Base-by-base conservation (phyloP, 2,329 filamentous ascomycete genomes). In the Lasiodiplodia sp. region DNA sequence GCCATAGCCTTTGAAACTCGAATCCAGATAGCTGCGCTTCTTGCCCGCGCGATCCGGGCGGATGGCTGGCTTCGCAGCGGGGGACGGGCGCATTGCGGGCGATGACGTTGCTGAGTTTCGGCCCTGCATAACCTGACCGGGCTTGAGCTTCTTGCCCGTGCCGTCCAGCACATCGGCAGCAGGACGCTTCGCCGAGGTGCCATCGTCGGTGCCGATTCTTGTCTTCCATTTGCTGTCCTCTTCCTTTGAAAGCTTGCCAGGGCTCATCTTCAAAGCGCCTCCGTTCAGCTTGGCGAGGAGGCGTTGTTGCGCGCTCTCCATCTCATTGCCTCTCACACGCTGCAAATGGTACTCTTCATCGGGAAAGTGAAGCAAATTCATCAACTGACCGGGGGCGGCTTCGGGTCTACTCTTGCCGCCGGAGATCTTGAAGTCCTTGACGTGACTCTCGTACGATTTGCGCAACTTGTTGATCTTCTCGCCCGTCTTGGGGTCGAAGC, bases 11-110 rank as follows among this genome's bases (percentile, higher is more conserved):
- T 91, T 89, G 75, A 87, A 94, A 74, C 90, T 92, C 73, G 85
- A 87, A 71, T 94, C 92, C 49, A 90, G 89, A 76, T 94, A 94
- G 71, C 89, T 87, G 58, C 92, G 87, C 84, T 94, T 94, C 82
- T 91, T 92, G 70, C 87, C 85, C 67, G 85, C 83, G 58, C 92
- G 86, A 73, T 90, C 89, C 40, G 90, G 88, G 67, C 91, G 84
- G 49, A 82, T 78, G 12, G 81, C 79, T n/a, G 55, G 12, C 65
- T 60, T 60, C 4, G 52, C 25, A 12, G 23, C 65, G 51, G 38
- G 38, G 2, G 67, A 47, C 31, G 67, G 67, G 67, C 87, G 85
- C 66, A 75, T 73, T n/a, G 75, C 76, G n/a, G 78, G 76, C 8
- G 79, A 77, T 10, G 79, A 72, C 10, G 79, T 80, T 47, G 77